These are phyloP conservation scores for Coprinopsis cinerea DNA, from an alignment of 768 basidiomycete species.

Conservation along the genomic window DNA sequence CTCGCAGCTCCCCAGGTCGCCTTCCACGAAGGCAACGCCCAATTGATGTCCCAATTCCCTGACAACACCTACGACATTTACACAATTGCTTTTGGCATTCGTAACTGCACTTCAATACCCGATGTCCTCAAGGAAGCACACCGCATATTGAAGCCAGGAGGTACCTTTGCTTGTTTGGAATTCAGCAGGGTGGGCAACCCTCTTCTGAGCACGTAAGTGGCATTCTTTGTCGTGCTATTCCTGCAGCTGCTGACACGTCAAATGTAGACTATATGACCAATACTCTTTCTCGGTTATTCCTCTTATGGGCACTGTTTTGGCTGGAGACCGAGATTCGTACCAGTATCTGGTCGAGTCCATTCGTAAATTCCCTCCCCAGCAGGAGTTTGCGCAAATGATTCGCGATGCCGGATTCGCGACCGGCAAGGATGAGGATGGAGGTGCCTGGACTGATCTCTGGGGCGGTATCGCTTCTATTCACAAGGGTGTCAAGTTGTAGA, in stretches of 20 bases:
- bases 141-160: conserved; percentile 94
- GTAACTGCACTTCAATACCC: conserved; percentile 92
- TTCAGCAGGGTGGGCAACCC: conserved; percentile 93
- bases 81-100: conserved; percentile 97
- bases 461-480: conserved; percentile 86
- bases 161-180: conserved; percentile 91
- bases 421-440: conserved; percentile 66
- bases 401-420: conserved; percentile 76
- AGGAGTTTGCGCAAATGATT: conserved; percentile 87
- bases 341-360: conserved; percentile 98
- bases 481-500: conserved; percentile 72
- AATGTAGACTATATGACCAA: conserved; percentile 77
- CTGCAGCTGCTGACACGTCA: conserved; percentile 6
- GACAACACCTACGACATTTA: conserved; percentile 90
- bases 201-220: conserved; percentile 72
- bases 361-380: conserved; percentile 84
- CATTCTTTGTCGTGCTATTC: neutral
- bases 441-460: conserved; percentile 84
- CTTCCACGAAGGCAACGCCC: conserved; percentile 92
- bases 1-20: conserved; percentile 80
- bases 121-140: conserved; percentile 85
- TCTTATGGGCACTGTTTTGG: conserved; percentile 91
- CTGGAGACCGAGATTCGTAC: conserved; percentile 90
- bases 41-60: conserved; percentile 69
- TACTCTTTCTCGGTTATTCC: conserved; percentile 97